Evolutionary conservation across 164 flowering plant species (phyloP).

Genomic region (Kalanchoe fedtschenkoi): DNA sequence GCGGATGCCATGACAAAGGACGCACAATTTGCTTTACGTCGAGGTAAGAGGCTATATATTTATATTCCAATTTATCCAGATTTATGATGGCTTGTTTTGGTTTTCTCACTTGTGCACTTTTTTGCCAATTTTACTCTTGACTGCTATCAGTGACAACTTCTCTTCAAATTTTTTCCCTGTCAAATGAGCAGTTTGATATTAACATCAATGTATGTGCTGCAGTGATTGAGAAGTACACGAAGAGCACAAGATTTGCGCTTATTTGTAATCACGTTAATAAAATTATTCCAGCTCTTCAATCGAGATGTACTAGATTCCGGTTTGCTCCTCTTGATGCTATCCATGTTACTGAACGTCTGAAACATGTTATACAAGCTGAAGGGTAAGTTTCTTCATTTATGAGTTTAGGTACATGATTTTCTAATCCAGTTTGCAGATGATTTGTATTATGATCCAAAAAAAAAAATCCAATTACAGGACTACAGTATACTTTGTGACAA

Average conservation of each 20-base stretch:
- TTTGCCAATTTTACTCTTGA: neutral
- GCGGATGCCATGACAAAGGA: constrained; percentile 99
- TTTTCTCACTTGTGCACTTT: neutral
- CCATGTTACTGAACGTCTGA: constrained; percentile 76
- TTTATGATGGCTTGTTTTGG: neutral
- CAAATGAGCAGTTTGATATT: no score
- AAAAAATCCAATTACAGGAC: no score
- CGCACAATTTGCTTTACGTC: constrained; percentile 94
- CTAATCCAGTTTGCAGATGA: neutral
- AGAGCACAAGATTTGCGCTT: constrained; percentile 81
- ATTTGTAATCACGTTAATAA: constrained; percentile 96
- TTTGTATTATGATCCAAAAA: no score
- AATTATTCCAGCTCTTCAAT: constrained; percentile 91
- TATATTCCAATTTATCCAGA: neutral
- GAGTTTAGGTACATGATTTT: neutral
- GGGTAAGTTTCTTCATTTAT: constrained; percentile 29
- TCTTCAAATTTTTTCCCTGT: neutral
- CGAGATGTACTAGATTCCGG: constrained; percentile 94
- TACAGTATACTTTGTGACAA: neutral
- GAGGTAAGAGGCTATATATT: constrained; percentile 36
- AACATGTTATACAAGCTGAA: constrained; percentile 68
- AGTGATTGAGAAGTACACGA: constrained; percentile 98
- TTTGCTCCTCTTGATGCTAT: constrained; percentile 86
- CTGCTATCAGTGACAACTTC: neutral
- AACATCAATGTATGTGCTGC: constrained; percentile 14